Evolutionary conservation across 148 eudicot genomes (phyloP), one percentile per base, ranked within the genome.

Genomic region (Chenopodium formosanum): DNA sequence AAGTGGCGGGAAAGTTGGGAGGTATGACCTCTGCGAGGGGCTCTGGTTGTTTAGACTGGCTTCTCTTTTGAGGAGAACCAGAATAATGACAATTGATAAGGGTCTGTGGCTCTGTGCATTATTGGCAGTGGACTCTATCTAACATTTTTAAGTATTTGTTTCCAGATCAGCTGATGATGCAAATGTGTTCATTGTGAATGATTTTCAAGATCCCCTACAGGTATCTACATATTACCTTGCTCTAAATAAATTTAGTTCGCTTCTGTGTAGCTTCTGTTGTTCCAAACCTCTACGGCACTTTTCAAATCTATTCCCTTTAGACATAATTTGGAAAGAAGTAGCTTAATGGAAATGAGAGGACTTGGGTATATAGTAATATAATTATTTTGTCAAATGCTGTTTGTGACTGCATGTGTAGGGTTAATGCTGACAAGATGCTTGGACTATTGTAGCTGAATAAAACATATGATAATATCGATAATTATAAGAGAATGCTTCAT

Each of bases 161-260:
- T 83, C 73, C 92, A 95, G 97, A 89, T 93, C 97, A 65, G 90
- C 93, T 73, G 98, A 93, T 78, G 97, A 95, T 90, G 93, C 97
- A 79, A 95, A 93, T 82, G 93, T 92, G 56, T 93, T 93, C 78
- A 79, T 95, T 89, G 93, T 95, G 79, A 95, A 95, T 85, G 94
- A 93, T 88, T 87, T 89, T 75, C 93, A 91, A 90, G 94, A 93
- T 90, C 98, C 93, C 81, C 92, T 95, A 40, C 97, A 94, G 98
- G 97, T 93, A 81, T 46, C 25, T 79, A 64, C n/a, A 63, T 50
- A 20, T 62, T 73, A 27, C 52, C 70, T 12, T 67, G 52, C 47
- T 63, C 1, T 22, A 62, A 65, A 80, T 71, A 70, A 22, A n/a
- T 52, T 1, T 58, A 48, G 27, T 78, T 23, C 29, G 1, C 23